Evolutionary conservation across 805 yeast genomes (phyloP).

Genomic region (Komagataella ulmi): DNA sequence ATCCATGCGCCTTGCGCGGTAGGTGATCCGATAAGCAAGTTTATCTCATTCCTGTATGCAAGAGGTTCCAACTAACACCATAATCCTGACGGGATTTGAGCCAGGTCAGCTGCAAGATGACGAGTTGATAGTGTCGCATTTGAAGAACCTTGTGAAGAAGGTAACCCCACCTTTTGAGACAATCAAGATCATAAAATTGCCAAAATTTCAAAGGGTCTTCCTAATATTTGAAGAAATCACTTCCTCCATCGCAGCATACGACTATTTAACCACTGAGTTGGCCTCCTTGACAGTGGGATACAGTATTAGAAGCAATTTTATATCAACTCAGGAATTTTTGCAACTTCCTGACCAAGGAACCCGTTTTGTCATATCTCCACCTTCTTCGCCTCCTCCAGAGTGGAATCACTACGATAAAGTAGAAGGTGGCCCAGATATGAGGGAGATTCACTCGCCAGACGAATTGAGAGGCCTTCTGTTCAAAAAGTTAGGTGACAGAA

Average conservation of each 20-base stretch:
- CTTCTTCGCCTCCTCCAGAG: conserved; percentile 6
- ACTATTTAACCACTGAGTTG: background rate
- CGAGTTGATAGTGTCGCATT: conserved; percentile 8
- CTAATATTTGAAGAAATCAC: conserved; percentile 11
- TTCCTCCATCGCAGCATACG: conserved; percentile 4
- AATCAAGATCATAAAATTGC: conserved; percentile 10
- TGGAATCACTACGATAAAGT: conserved; percentile 2
- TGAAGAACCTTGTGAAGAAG: conserved; percentile 6
- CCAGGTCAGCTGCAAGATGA: conserved; percentile 6
- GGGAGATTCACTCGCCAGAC: conserved; percentile 3
- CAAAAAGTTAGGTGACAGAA: conserved; percentile 4
- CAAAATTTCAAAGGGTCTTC: conserved; percentile 13
- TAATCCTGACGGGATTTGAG: background rate
- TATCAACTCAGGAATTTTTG: conserved; percentile 3
- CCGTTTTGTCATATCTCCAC: conserved; percentile 6
- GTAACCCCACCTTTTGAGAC: conserved; percentile 7
- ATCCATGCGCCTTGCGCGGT: background rate
- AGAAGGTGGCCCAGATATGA: conserved; percentile 4
- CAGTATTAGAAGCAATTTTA: background rate
- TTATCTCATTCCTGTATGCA: conserved; percentile 1
- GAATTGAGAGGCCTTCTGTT: conserved; percentile 4
- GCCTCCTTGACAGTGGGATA: background rate
- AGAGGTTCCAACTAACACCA: background rate
- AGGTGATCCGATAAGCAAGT: background rate
- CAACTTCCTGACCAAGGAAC: conserved; percentile 5